Evolutionary conservation across 108 stramenopile species (phyloP).

Genomic region (Hondaea fermentalgiana): DNA sequence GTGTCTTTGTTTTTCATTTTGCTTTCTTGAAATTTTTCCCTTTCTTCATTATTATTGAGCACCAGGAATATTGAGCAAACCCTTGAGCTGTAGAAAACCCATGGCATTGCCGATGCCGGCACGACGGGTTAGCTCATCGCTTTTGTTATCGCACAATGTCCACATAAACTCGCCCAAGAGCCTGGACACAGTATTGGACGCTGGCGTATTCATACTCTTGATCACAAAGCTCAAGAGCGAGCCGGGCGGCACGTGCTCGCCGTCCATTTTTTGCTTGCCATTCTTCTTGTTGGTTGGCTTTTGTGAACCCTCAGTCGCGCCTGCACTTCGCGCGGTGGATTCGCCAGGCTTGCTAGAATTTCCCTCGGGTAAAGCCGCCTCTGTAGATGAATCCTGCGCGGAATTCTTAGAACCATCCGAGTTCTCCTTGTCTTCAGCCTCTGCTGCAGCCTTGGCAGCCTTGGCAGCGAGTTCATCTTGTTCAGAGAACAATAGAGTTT

Average conservation of each 20-base stretch:
- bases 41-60: background rate
- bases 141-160: constrained; percentile 60
- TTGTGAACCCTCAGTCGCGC: no score
- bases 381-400: no score
- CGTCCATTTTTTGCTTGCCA: constrained; percentile 55
- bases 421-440: no score
- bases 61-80: constrained; percentile 54
- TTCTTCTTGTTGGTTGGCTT: background rate
- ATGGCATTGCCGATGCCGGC: constrained; percentile 73
- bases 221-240: constrained; percentile 61
- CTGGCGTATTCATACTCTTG: constrained; percentile 58
- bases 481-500: background rate
- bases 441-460: background rate
- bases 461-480: background rate
- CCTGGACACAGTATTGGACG: constrained; percentile 63
- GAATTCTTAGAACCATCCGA: no score
- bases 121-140: constrained; percentile 57
- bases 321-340: no score
- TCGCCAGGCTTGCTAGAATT: no score
- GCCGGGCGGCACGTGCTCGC: constrained; percentile 65
- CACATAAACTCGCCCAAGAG: constrained; percentile 65
- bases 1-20: no score
- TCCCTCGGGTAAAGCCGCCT: no score
- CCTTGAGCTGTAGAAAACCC: constrained; percentile 61
- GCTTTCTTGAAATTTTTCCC: no score